Evolutionary conservation across 352 stramenopile genomes (phyloP), one percentile per base, ranked within the genome.

Genomic region (Lagenidium giganteum): DNA sequence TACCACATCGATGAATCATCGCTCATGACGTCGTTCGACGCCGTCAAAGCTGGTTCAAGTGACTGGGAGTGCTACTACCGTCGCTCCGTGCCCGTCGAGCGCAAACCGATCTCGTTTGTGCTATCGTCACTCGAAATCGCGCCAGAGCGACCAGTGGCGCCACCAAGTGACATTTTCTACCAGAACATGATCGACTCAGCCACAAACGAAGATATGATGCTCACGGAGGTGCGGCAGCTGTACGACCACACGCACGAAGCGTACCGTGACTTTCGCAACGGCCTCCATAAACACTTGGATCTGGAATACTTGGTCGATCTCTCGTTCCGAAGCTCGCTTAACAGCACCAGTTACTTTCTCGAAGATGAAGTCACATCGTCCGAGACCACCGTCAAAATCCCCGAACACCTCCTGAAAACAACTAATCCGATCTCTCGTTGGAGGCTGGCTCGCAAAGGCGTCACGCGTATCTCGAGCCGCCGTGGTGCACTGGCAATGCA

Each of bases 61-160:
- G 65, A 77, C 12, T 84, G 64, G 64, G 64, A 83, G 36, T 83
- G 69, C 35, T 83, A 83, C 57, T 71, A 79, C 22, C 61, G 70
- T 11, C 70, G 68, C 7, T 77, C 74, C 3, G 66, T 85, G 21
- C 74, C 68, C 1, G 33, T 86, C 11, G 74, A 90, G 48, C 64
- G 78, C 0, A 71, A 80, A 26, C 76, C 74, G 11, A 49, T 87
- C 23, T 90, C 78, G 12, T 86, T 85, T 23, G 78, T 87, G 27
- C 34, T 90, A 1, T 58, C 68, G 7, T 83, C 78, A 9, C 47
- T 90, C 3, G 48, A 67, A 9, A 62, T 87, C 2, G 57, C 70
- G 1, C 50, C 52, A 1, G 72, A 81, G 40, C 70, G 51, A 21
- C 61, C 74, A 1, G 57, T 85, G 4, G 61, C 67, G 9, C 54